A percentile compares a stretch with the other conserved stretches of the same genome.
Evolutionary conservation across 169 alveolate species (phyloP).

Genomic region (Plasmodium cynomolgi): DNA sequence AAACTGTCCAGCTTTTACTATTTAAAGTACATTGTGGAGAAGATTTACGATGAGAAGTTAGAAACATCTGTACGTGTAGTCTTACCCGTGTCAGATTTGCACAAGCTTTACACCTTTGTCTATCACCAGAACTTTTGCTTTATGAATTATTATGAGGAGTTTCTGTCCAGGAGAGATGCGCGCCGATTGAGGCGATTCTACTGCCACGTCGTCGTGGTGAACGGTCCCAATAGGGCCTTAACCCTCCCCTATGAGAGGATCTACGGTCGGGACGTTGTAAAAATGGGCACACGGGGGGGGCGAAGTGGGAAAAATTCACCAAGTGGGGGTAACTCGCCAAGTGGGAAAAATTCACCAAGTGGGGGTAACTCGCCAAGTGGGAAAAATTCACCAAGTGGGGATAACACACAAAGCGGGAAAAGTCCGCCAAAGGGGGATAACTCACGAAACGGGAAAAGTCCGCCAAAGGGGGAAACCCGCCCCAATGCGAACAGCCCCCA

Average conservation of each 20-base stretch:
- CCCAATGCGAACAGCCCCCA: neutral
- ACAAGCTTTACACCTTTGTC: slow-evolving; percentile 56
- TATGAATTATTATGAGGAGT: slow-evolving; percentile 34
- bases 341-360: neutral
- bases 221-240: slow-evolving; percentile 7
- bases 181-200: neutral
- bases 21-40: slow-evolving; percentile 52
- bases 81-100: slow-evolving; percentile 59
- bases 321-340: neutral
- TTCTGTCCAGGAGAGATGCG: slow-evolving; percentile 9
- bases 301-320: neutral
- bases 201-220: slow-evolving; percentile 28
- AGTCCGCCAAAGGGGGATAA: too few species aligned
- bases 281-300: neutral
- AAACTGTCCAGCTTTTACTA: slow-evolving; percentile 68
- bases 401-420: too few species aligned
- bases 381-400: too few species aligned
- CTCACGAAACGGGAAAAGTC: neutral
- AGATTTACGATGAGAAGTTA: slow-evolving; percentile 36
- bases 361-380: neutral
- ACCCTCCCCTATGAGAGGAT: slow-evolving; percentile 3
- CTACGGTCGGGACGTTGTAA: slow-evolving; percentile 14
- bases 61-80: slow-evolving; percentile 57
- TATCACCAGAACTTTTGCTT: slow-evolving; percentile 55
- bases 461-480: neutral